Evolutionary conservation across 768 basidiomycete genomes (phyloP).

Genomic region (Leucogyrophana mollusca): DNA sequence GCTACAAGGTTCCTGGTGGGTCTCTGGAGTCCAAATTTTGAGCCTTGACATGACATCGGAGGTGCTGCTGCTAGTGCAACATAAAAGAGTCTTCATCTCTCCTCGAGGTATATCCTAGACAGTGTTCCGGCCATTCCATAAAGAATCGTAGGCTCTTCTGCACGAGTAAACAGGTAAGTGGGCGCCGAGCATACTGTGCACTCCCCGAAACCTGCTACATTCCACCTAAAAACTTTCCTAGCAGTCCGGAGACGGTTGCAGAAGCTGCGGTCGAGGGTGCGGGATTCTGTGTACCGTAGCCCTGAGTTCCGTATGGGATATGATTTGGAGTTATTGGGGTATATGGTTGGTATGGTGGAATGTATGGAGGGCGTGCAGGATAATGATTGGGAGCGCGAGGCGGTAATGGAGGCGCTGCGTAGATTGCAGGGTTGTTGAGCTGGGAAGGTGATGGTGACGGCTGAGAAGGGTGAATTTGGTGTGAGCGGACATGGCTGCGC

Average conservation of each 20-base stretch:
- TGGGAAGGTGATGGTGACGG: conserved; percentile 44
- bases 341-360: not conserved
- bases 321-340: conserved; percentile 4
- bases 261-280: conserved; percentile 1
- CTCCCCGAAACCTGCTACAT: no score
- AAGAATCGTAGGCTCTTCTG: no score
- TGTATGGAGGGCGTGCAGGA: not conserved
- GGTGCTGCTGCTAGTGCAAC: no score
- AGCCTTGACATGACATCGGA: no score
- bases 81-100: no score
- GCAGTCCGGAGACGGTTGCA: conserved; percentile 9
- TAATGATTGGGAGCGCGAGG: not conserved
- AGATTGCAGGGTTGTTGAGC: conserved; percentile 39
- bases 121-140: no score
- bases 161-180: no score
- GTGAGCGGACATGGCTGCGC: conserved; percentile 22
- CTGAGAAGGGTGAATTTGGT: conserved; percentile 35
- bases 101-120: no score
- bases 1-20: no score
- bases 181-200: no score
- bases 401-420: conserved; percentile 33
- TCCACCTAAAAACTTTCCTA: conserved; percentile 24
- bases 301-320: not conserved
- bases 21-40: no score
- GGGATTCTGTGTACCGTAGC: not conserved